A percentile compares a stretch with the other conserved stretches of the same genome.
These are phyloP conservation scores for Paxillus rubicundulus DNA, from an alignment of 768 basidiomycete genomes.

Conservation along the genomic window DNA sequence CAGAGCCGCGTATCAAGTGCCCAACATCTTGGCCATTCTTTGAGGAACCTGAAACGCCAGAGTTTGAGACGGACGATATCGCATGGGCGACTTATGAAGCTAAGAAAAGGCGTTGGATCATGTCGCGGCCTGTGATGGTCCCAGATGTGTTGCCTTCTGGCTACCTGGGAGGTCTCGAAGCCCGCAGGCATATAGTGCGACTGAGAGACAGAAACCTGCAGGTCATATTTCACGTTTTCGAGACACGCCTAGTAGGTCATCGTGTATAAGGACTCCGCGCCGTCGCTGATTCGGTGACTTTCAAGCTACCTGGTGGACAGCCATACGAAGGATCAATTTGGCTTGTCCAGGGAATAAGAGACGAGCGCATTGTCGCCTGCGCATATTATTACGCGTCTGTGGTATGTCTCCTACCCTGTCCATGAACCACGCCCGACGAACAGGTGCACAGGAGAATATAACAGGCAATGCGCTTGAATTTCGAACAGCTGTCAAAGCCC, in stretches of 20 bases:
- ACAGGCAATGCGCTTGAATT: conserved; percentile 37
- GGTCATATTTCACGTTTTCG: conserved; percentile 41
- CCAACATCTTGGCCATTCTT: conserved; percentile 41
- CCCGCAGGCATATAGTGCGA: conserved; percentile 36
- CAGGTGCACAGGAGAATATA: conserved; percentile 43
- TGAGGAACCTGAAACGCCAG: conserved; percentile 50
- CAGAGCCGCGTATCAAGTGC: conserved; percentile 41
- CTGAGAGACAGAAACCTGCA: conserved; percentile 41
- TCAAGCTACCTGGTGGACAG: conserved; percentile 34
- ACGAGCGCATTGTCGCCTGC: conserved; percentile 49
- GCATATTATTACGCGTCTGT: conserved; percentile 40
- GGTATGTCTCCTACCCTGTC: conserved; percentile 30
- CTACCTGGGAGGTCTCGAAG: conserved; percentile 47
- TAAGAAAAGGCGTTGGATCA: conserved; percentile 42
- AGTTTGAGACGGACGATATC: conserved; percentile 48
- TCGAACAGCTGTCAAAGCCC: conserved; percentile 51
- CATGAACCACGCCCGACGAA: background rate
- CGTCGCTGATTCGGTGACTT: background rate
- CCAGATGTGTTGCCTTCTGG: conserved; percentile 44
- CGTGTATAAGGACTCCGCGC: too few relatives aligned
- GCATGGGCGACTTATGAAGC: conserved; percentile 44
- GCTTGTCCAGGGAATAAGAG: conserved; percentile 54
- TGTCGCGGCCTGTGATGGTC: conserved; percentile 42
- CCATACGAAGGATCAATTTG: conserved; percentile 38
- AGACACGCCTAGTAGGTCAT: conserved; percentile 41